Base-by-base conservation (phyloP, 805 yeast genomes). In the Ogataea angusta region DNA sequence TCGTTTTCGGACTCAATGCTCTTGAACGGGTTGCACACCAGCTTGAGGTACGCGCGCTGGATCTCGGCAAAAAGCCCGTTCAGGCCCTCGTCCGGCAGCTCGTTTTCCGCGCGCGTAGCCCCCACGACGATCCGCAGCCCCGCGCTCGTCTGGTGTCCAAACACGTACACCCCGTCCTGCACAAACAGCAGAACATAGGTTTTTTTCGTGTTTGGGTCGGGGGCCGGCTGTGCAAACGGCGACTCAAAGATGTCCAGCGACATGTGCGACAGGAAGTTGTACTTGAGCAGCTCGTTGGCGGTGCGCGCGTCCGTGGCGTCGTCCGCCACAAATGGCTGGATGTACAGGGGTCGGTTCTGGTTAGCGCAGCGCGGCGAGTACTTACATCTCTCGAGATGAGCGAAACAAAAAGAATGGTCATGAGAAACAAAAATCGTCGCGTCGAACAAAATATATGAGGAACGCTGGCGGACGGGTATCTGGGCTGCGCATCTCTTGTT, bases 181-280 rank as follows among this genome's bases (percentile, higher is more conserved):
- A 80, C 74, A 56, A 82, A 80, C 25, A 83, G 62, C 19, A 83
- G 62, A 22, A 72, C 63, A 34, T 69, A 66, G 14, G 72, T 59
- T 15, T 63, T 60, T 26, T 33, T 30, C 12, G 43, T 15, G 36
- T 26, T 40, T 21, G 47, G 39, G 16, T 35, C 44, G 5, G 45
- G 26, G 6, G 46, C 46, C 19, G 44, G 45, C 13, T 39, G 52
- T 7, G 40, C 42, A 39, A 66, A 64, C 4, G 73, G 69, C 2
- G 84, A 75, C 24, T 79, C 69, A 53, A 83, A 80, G 15, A 81
- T 73, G 57, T 83, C 90, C 17, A 83, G 63, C 5, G 88, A 79
- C 83, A 83, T 82, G 55, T 83, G 87, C n/a, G 86, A 75, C 22
- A 83, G 64, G 50, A 82, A 82, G 53, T 83, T 80, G 63, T 78